Evolutionary conservation across 2,329 filamentous ascomycete genomes (phyloP).

Genomic region (Pyricularia sp.): DNA sequence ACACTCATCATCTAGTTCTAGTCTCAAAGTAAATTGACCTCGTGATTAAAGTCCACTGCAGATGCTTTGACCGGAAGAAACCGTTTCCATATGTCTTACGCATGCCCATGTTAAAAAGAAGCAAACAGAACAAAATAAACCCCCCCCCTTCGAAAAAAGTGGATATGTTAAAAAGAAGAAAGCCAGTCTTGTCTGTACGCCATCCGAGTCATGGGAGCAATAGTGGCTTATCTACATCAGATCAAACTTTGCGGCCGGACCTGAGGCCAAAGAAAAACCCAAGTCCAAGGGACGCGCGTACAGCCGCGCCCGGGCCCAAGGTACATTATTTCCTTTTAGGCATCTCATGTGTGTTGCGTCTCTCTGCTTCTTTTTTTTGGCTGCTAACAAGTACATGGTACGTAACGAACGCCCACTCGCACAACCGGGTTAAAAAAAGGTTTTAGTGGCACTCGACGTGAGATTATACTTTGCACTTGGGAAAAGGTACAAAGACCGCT

Average conservation of each 20-base stretch:
- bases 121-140: neutral
- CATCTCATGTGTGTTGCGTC: neutral
- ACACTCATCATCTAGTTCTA: neutral
- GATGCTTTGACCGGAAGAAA: neutral
- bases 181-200: neutral
- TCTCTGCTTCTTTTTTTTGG: neutral
- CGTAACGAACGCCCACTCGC: neutral
- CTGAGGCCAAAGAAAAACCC: neutral
- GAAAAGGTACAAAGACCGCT: neutral
- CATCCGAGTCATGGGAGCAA: neutral
- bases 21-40: neutral
- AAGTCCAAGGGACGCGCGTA: neutral
- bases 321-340: neutral
- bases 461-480: neutral
- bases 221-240: neutral
- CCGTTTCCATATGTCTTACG: neutral
- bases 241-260: neutral
- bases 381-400: too few relatives aligned
- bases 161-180: neutral
- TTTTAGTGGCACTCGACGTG: neutral
- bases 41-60: neutral
- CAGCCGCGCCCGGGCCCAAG: neutral
- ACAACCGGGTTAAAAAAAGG: too few relatives aligned
- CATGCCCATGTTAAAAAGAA: neutral
- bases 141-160: too few relatives aligned